Conservation (phyloP, 2,329 filamentous ascomycete species). For the Aspergillus texensis region DNA sequence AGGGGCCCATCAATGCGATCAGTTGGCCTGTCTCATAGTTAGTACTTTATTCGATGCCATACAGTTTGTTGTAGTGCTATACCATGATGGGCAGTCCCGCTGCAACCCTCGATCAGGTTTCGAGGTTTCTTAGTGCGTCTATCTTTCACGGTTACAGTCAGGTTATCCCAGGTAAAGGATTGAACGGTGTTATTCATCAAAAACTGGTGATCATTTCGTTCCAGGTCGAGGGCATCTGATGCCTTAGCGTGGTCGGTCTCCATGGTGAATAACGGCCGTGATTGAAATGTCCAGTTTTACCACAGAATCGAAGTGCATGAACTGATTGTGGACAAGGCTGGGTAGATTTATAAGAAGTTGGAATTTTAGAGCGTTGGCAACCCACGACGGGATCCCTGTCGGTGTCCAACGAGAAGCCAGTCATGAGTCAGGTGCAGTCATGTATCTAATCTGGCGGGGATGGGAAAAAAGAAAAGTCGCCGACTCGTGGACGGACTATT, state of each 20-base stretch:
- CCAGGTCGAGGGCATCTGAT: constrained; percentile 27
- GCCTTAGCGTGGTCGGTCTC: constrained; percentile 1
- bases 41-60: background rate
- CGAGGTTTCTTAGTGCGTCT: constrained; percentile 64
- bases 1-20: constrained; percentile 80
- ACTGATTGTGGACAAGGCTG: background rate
- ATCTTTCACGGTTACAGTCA: constrained; percentile 75
- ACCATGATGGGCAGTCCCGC: constrained; percentile 68
- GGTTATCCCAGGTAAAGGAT: constrained; percentile 66
- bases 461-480: background rate
- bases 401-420: background rate
- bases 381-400: background rate
- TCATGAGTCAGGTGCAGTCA: background rate
- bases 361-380: background rate
- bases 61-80: constrained; percentile 3
- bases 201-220: constrained; percentile 34
- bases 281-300: background rate
- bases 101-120: constrained; percentile 64
- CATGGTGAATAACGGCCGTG: background rate
- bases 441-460: background rate
- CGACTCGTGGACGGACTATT: background rate
- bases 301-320: background rate
- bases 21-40: constrained; percentile 61
- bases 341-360: background rate
- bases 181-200: constrained; percentile 63